Base-by-base conservation (phyloP, 371 early-diverging fungal species). In the Mortierella sp. region DNA sequence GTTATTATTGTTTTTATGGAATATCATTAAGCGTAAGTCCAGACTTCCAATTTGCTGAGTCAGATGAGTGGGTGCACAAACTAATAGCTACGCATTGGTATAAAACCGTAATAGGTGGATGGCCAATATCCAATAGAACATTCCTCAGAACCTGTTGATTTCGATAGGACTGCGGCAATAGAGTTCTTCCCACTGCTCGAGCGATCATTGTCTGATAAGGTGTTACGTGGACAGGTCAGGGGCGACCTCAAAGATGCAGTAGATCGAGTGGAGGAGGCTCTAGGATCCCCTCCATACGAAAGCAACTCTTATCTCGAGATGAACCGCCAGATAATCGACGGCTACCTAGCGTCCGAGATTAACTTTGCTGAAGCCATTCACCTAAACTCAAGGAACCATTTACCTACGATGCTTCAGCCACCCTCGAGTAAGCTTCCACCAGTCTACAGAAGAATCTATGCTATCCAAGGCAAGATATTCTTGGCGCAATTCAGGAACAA, bases 1-100 rank as follows among this genome's bases (percentile, higher is more conserved):
- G 90, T 64, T 92, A 91, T 68, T 89, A 90, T 66, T 94, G 94
- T 62, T 76, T 93, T 5, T 93, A 93, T 66, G 90, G 90, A 24
- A 85, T 91, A 3, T 84, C 85, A 59, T 75, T 90, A 28, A 86
- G 87, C 37, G 91, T 92, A 83, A 72, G 88, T 55, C 32, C 0
- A 14, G 22, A 9, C 1, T 18, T 26, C 39, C 11, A 30, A 62
- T 51, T 9, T 22, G n/a, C 18, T n/a, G 9, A 8, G 8, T 2
- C 18, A n/a, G n/a, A 51, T n/a, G 51, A 51, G 12, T 51, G n/a
- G n/a, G 5, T 18, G 9, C 18, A 51, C 51, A 51, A 51, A n/a
- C 51, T 51, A n/a, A 18, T n/a, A 51, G n/a, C 16, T 16, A 43
- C 9, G n/a, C n/a, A 8, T 18, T 51, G 18, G 51, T 18, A n/a